Conservation (phyloP, 345 rosid genomes). For the Brassica juncea region DNA sequence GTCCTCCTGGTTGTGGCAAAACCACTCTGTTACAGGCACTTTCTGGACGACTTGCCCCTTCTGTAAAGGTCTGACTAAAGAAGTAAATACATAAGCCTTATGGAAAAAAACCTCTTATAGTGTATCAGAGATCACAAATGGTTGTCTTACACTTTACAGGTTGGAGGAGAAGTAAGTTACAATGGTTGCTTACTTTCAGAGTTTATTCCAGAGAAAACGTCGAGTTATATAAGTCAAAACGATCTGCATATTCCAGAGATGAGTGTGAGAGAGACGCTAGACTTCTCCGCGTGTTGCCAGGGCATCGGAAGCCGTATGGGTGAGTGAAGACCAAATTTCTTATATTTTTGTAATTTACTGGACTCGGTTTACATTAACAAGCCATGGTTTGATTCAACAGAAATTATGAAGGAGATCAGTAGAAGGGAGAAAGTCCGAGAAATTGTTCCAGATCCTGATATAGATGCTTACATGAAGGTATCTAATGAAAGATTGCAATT, state of each 20-base stretch:
- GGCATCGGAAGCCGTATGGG: slow-evolving; percentile 58
- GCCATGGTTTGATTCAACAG: slow-evolving; percentile 34
- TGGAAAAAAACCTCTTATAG: background rate
- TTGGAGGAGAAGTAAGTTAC: slow-evolving; percentile 54
- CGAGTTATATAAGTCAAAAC: slow-evolving; percentile 65
- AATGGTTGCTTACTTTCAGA: slow-evolving; percentile 59
- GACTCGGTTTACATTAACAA: background rate
- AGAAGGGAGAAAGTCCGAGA: slow-evolving; percentile 57
- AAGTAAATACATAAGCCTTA: background rate
- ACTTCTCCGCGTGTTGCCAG: slow-evolving; percentile 65
- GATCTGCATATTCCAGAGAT: slow-evolving; percentile 67
- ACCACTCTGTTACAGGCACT: slow-evolving; percentile 57
- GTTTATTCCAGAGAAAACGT: slow-evolving; percentile 63
- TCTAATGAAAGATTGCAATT: background rate
- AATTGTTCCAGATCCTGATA: slow-evolving; percentile 58
- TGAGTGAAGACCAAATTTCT: slow-evolving; percentile 31
- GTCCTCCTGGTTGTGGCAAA: slow-evolving; percentile 73
- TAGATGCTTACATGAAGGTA: slow-evolving; percentile 75
- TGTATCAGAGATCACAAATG: slow-evolving; percentile 5
- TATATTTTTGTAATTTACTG: background rate
- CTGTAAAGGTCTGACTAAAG: slow-evolving; percentile 48
- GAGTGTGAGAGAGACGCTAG: slow-evolving; percentile 70
- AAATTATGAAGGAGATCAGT: slow-evolving; percentile 58
- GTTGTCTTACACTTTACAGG: slow-evolving; percentile 40
- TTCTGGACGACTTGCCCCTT: slow-evolving; percentile 54